Evolutionary conservation across 176 grass and related monocot species (phyloP).

Genomic region (Ensete ventricosum): DNA sequence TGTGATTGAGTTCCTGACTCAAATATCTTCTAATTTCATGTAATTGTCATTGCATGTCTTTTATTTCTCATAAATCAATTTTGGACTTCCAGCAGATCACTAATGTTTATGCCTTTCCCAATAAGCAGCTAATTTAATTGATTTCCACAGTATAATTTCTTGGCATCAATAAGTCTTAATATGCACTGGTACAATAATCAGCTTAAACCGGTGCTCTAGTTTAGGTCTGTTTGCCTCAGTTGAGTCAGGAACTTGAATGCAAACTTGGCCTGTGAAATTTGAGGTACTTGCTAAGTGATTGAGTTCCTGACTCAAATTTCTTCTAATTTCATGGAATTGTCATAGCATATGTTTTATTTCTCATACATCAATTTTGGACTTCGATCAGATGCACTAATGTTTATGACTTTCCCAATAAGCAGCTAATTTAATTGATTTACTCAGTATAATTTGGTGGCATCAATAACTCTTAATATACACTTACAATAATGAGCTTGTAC

Average conservation of each 20-base stretch:
- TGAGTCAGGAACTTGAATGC: not conserved
- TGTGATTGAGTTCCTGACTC: not conserved
- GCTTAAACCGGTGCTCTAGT: slow-evolving; percentile 61
- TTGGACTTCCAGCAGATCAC: too few species aligned
- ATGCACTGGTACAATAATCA: slow-evolving; percentile 1
- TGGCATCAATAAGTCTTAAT: too few species aligned
- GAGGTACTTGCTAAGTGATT: not conserved
- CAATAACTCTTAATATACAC: too few species aligned
- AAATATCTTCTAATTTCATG: not conserved
- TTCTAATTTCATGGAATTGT: not conserved
- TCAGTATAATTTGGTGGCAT: too few species aligned
- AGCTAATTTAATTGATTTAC: slow-evolving; percentile 13
- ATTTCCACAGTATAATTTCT: too few species aligned
- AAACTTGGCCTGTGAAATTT: not conserved
- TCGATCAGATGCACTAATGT: too few species aligned
- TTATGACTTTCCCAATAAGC: slow-evolving; percentile 1
- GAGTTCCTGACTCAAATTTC: not conserved
- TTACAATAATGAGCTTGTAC: too few species aligned
- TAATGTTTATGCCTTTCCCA: too few species aligned
- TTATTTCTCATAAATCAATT: not conserved
- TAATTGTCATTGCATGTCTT: not conserved
- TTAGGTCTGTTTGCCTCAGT: not conserved
- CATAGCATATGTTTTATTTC: not conserved
- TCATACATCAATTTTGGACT: too few species aligned
- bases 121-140: slow-evolving; percentile 25